Percentiles rank a stretch among this genome's conserved stretches.
phyloP scores from a whole-genome alignment of 169 alveolate genomes.

The Hammondia hammondi region DNA sequence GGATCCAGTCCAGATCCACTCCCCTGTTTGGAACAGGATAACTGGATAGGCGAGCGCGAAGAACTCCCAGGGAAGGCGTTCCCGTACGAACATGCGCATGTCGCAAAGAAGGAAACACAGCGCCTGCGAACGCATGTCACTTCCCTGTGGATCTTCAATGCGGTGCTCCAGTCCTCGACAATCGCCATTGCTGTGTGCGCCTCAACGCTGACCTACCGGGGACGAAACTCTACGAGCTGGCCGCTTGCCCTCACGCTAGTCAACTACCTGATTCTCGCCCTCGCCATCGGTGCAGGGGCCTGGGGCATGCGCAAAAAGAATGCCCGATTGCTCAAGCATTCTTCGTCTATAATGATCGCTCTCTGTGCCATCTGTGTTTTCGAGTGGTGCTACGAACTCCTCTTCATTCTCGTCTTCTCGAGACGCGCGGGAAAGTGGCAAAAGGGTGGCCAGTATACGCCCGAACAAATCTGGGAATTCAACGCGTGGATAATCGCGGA shows the following conservation, averaged over 20 bases:
- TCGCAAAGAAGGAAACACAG: not conserved
- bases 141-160: not conserved
- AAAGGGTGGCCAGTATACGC: constrained; percentile 16
- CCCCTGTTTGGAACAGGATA: not conserved
- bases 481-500: not conserved
- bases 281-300: not conserved
- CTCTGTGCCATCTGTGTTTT: not conserved
- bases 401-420: constrained; percentile 13
- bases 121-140: not conserved
- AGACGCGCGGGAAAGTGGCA: constrained; percentile 39
- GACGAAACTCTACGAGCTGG: constrained; percentile 1
- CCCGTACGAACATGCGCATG: not conserved
- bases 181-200: not conserved
- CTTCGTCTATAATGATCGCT: not conserved
- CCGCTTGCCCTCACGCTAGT: not conserved
- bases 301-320: not conserved
- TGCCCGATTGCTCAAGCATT: constrained; percentile 2
- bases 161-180: not conserved
- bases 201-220: not conserved
- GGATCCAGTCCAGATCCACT: not conserved
- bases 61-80: not conserved
- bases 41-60: not conserved
- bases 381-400: not conserved
- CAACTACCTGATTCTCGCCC: not conserved
- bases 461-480: constrained; percentile 10